phyloP scores from a whole-genome alignment of 345 rosid species.

The Lepidium aucheri region DNA sequence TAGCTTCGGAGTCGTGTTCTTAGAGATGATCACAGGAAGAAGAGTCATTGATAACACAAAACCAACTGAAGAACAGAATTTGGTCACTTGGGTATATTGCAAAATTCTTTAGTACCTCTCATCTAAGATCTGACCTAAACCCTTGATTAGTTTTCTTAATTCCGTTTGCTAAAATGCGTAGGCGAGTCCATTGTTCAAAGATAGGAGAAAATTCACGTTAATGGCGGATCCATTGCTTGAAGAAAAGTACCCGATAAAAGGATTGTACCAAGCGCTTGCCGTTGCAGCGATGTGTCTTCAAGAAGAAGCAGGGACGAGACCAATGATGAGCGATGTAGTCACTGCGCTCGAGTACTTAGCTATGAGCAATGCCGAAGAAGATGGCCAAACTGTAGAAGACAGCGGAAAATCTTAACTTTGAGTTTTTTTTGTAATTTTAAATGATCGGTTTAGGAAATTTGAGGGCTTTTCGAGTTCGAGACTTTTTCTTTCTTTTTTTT shows the following conservation, averaged over 20 bases:
- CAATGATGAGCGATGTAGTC: slow-evolving; percentile 75
- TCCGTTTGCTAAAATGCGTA: slow-evolving; percentile 19
- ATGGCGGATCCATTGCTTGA: slow-evolving; percentile 71
- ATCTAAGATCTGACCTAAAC: not conserved
- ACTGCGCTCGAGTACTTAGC: slow-evolving; percentile 63
- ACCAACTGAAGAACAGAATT: slow-evolving; percentile 59
- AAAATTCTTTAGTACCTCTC: not conserved
- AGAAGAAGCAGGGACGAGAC: slow-evolving; percentile 57
- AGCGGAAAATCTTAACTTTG: slow-evolving; percentile 10
- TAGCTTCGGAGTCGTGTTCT: slow-evolving; percentile 75
- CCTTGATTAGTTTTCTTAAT: not conserved
- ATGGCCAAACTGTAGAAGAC: slow-evolving; percentile 14
- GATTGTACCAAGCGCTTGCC: slow-evolving; percentile 71
- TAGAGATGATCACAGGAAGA: slow-evolving; percentile 77
- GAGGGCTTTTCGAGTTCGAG: not conserved
- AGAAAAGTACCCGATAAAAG: slow-evolving; percentile 49
- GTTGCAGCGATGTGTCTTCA: slow-evolving; percentile 84
- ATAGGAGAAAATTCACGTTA: slow-evolving; percentile 48
- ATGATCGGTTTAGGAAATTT: slow-evolving; percentile 7
- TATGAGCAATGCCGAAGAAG: slow-evolving; percentile 11
- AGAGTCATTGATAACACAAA: slow-evolving; percentile 63
- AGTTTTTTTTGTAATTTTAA: slow-evolving; percentile 4
- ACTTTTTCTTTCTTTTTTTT: not conserved
- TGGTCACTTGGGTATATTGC: slow-evolving; percentile 53
- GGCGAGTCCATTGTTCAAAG: slow-evolving; percentile 69